Percentiles rank a stretch among this genome's conserved stretches.
Conservation (phyloP, 345 rosid genomes). For the Barbarea vulgaris region DNA sequence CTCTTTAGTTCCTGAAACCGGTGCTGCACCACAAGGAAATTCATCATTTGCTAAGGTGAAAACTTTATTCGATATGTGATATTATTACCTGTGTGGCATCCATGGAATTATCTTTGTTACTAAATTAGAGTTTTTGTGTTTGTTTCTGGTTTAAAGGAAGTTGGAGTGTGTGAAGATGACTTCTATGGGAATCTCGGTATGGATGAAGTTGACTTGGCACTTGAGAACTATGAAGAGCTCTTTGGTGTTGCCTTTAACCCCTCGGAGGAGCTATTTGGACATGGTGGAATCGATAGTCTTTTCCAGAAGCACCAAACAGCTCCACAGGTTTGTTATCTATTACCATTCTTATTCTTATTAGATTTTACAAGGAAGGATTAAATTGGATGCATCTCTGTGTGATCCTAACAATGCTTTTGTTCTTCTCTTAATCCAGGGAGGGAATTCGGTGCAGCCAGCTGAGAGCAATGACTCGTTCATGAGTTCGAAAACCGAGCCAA, state of each 20-base stretch:
- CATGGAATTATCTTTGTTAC: not conserved
- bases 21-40: conserved; percentile 44
- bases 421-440: conserved; percentile 38
- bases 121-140: conserved; percentile 21
- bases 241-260: conserved; percentile 81
- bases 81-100: not conserved
- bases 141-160: conserved; percentile 27
- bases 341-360: not conserved
- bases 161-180: conserved; percentile 51
- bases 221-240: conserved; percentile 95
- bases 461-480: conserved; percentile 79
- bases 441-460: conserved; percentile 60
- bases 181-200: conserved; percentile 71
- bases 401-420: conserved; percentile 3
- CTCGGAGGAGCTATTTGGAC: conserved; percentile 76
- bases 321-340: conserved; percentile 36
- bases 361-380: not conserved
- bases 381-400: not conserved
- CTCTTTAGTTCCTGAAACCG: conserved; percentile 40
- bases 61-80: not conserved
- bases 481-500: conserved; percentile 90
- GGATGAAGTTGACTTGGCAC: conserved; percentile 86
- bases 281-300: conserved; percentile 85
- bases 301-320: conserved; percentile 58
- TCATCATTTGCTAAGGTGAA: conserved; percentile 62